Conservation (phyloP, 192 early-diverging fungal genomes). For the Helicostylum pulchrum region DNA sequence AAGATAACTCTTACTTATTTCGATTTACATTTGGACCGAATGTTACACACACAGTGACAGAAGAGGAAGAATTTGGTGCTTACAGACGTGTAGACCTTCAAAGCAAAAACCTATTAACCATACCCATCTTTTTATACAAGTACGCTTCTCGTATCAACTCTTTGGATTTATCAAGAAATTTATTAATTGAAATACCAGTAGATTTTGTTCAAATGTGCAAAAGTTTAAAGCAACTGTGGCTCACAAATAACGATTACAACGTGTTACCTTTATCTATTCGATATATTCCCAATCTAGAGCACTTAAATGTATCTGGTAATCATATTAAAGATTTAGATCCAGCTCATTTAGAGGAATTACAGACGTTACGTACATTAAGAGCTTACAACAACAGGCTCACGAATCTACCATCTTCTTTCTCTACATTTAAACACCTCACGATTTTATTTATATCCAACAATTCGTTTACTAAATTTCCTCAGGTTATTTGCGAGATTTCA, state of each 20-base stretch:
- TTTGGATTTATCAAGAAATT: constrained; percentile 80
- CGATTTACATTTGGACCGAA: constrained; percentile 68
- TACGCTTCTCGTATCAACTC: constrained; percentile 66
- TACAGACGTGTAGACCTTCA: constrained; percentile 68
- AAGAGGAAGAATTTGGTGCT: constrained; percentile 36
- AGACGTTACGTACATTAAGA: constrained; percentile 56
- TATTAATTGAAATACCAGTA: constrained; percentile 75
- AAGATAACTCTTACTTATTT: constrained; percentile 83
- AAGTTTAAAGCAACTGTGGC: constrained; percentile 61
- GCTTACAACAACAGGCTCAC: constrained; percentile 75
- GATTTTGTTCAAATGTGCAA: constrained; percentile 77
- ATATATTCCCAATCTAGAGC: constrained; percentile 57
- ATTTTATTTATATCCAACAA: constrained; percentile 81
- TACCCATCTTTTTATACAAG: constrained; percentile 74
- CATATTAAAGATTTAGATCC: constrained; percentile 61
- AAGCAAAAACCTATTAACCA: constrained; percentile 65
- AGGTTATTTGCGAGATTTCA: constrained; percentile 57
- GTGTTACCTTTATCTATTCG: constrained; percentile 68
- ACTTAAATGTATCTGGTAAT: constrained; percentile 79
- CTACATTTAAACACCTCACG: constrained; percentile 52
- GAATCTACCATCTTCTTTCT: constrained; percentile 61
- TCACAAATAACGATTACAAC: constrained; percentile 69
- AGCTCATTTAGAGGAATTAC: constrained; percentile 57
- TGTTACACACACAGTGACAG: constrained; percentile 36
- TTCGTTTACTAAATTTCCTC: constrained; percentile 65